Conservation (phyloP, 129 eudicot species). For the Daucus carota region DNA sequence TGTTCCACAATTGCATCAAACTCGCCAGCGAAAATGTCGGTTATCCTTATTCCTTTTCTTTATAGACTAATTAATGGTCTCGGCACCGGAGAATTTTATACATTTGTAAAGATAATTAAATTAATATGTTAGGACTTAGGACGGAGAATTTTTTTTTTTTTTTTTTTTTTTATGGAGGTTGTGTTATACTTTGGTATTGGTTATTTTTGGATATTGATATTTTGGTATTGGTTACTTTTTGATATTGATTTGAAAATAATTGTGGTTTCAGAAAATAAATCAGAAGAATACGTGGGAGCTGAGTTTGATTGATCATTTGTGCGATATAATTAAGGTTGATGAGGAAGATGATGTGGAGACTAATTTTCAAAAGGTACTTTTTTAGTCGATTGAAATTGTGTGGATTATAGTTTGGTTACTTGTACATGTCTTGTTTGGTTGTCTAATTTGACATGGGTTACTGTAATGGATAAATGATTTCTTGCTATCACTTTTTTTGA, state of each 20-base stretch:
- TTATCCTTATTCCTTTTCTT: background rate
- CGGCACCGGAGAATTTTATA: background rate
- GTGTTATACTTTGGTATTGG: too few relatives aligned
- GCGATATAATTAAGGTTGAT: constrained; percentile 66
- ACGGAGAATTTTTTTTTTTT: too few relatives aligned
- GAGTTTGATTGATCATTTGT: constrained; percentile 72
- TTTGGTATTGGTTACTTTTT: too few relatives aligned
- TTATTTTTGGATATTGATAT: too few relatives aligned
- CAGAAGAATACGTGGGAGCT: constrained; percentile 99
- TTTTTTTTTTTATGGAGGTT: too few relatives aligned
- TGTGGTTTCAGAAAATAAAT: constrained; percentile 62
- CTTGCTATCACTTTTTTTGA: background rate
- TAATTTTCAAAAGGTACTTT: constrained; percentile 84
- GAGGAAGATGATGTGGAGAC: constrained; percentile 66
- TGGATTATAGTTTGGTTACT: background rate
- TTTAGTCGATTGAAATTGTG: background rate
- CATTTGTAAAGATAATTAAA: background rate
- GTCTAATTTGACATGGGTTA: background rate
- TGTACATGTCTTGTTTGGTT: background rate
- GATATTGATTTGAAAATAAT: background rate
- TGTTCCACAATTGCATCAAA: constrained; percentile 79
- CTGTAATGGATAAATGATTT: background rate
- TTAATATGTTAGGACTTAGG: too few relatives aligned
- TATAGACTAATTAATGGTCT: too few relatives aligned
- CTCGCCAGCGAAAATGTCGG: constrained; percentile 85